These are phyloP conservation scores for Fusarium graminum DNA, from an alignment of 2,329 filamentous ascomycete genomes.

Conservation along the genomic window DNA sequence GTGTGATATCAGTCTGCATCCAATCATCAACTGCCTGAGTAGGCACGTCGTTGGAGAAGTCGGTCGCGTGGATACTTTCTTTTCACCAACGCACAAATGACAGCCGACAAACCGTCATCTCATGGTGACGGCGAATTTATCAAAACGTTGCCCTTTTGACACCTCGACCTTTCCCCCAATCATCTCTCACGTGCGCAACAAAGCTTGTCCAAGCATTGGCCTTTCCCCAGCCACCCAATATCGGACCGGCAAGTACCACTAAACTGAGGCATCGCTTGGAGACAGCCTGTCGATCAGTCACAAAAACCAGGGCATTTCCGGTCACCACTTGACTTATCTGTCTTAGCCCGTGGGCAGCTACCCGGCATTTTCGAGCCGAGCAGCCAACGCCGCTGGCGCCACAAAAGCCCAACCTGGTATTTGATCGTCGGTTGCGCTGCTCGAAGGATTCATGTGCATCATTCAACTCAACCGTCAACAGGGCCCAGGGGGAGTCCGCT, in stretches of 20 bases:
- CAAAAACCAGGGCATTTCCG: background rate
- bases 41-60: background rate
- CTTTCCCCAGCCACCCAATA: slow-evolving; percentile 6
- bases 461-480: slow-evolving; percentile 14
- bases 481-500: slow-evolving; percentile 33
- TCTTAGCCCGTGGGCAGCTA: slow-evolving; percentile 10
- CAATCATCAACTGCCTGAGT: background rate
- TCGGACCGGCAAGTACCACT: too few relatives aligned
- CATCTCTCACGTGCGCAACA: background rate
- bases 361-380: slow-evolving; percentile 42
- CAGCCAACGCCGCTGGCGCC: slow-evolving; percentile 16
- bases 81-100: background rate
- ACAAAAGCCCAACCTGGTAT: slow-evolving; percentile 36
- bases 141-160: too few relatives aligned
- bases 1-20: background rate
- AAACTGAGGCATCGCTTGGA: background rate
- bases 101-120: background rate
- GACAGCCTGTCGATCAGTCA: slow-evolving; percentile 1
- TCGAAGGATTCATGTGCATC: slow-evolving; percentile 25
- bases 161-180: background rate
- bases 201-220: slow-evolving; percentile 5
- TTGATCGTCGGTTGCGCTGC: slow-evolving; percentile 27
- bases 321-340: slow-evolving; percentile 24
- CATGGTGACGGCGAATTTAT: too few relatives aligned
- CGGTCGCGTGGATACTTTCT: slow-evolving; percentile 11